Evolutionary conservation across 129 eudicot genomes (phyloP), one percentile per base, ranked within the genome.

Genomic region (Dittrichia graveolens): DNA sequence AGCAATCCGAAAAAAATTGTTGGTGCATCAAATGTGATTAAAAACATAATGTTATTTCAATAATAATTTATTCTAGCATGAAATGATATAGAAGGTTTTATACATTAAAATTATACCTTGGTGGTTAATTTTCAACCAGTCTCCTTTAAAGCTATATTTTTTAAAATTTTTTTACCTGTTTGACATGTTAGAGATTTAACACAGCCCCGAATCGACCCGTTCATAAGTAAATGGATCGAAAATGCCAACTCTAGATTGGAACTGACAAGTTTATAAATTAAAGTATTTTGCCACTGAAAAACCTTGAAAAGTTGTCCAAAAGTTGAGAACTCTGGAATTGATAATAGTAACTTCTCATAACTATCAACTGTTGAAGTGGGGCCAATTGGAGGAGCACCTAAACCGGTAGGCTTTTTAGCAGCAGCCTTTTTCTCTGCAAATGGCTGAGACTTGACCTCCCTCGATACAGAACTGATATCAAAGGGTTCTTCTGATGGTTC

Each of bases 301-400:
- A 89, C 98, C 98, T 93, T 93, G 85, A 93, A 93, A 77, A 87
- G 92, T 76, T 80, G 89, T 58, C 98, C 98, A 19, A 83, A 93
- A 72, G 69, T 78, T 15, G 95, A 86, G 69, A 93, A 90, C 82
- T 90, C 98, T 5, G 95, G 95, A 71, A 93, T 87, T 47, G 95
- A 82, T 48, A 82, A 79, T 15, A 93, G 89, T 18, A 90, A 65
- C 70, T 62, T 93, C 79, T 90, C 98, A 66, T 90, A 93, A 19
- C 92, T 58, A 84, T 90, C 98, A 40, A 74, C 88, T 0, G 87
- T 78, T 24, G 98, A 83, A 56, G 93, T 48, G n/a, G 96, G 92
- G 61, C 75, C 88, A 43, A 84, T 45, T 4, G 87, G 95, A 62
- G 95, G 92, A 69, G 85, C 89, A 82, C 87, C 90, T 43, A 93